Evolutionary conservation across 345 rosid species (phyloP).

Genomic region (Abelmoschus esculentus): DNA sequence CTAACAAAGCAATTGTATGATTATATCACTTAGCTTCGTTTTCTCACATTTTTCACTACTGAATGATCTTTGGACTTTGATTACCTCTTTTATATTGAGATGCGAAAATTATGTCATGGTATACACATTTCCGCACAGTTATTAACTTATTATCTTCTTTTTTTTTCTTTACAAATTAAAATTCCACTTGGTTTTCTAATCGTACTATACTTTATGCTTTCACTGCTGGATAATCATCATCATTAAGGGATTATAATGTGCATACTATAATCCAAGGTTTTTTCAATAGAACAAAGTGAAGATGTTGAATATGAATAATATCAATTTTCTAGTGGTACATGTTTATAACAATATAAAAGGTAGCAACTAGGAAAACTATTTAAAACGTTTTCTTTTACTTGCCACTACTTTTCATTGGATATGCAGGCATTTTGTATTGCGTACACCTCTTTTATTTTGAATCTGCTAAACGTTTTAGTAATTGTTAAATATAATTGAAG

Average conservation of each 20-base stretch:
- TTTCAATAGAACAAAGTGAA: not conserved
- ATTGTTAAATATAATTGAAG: not conserved
- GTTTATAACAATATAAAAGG: not conserved
- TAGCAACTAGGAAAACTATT: not conserved
- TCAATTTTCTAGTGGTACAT: not conserved
- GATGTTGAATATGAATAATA: not conserved
- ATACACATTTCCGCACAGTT: conserved; percentile 2
- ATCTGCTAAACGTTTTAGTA: not conserved
- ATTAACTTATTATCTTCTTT: not conserved
- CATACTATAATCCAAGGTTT: not conserved
- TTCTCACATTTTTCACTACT: not conserved
- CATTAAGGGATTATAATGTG: not conserved
- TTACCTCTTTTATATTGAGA: conserved; percentile 5
- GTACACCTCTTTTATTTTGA: not conserved
- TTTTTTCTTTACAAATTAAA: not conserved
- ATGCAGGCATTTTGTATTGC: not conserved
- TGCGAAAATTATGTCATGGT: conserved; percentile 8
- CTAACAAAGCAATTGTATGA: not conserved
- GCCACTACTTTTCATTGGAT: not conserved
- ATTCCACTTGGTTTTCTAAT: not conserved
- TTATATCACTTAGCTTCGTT: not conserved
- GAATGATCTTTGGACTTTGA: not conserved
- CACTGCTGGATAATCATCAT: conserved; percentile 10
- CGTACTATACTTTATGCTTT: conserved; percentile 10
- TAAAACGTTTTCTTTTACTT: not conserved